These are phyloP conservation scores for Grifola frondosa DNA, from an alignment of 1,284 basidiomycete species.

Conservation along the genomic window DNA sequence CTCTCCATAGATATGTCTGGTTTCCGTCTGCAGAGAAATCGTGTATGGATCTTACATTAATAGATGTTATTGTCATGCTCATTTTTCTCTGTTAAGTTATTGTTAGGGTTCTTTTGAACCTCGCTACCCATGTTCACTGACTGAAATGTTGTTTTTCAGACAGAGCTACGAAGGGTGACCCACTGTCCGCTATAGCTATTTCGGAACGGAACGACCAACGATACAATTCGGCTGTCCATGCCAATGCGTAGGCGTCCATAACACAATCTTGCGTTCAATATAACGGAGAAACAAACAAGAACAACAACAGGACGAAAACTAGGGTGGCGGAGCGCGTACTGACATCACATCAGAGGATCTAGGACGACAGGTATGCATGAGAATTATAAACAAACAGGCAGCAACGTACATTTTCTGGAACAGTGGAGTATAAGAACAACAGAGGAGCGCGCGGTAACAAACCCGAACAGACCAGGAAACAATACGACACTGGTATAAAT, in stretches of 20 bases:
- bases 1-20: too few relatives aligned
- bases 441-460: neutral
- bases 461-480: neutral
- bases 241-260: constrained; percentile 7
- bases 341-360: constrained; percentile 7
- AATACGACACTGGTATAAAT: neutral
- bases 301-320: constrained; percentile 1
- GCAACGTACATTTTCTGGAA: neutral
- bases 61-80: too few relatives aligned
- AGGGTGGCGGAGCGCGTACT: constrained; percentile 7
- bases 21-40: too few relatives aligned
- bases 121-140: too few relatives aligned
- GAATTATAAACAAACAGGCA: neutral
- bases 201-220: constrained; percentile 16
- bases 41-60: too few relatives aligned
- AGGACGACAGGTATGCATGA: constrained; percentile 2
- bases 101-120: too few relatives aligned
- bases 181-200: too few relatives aligned
- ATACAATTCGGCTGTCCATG: constrained; percentile 17
- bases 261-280: neutral
- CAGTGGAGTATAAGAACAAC: neutral
- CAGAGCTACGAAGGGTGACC: too few relatives aligned
- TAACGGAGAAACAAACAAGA: neutral
- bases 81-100: too few relatives aligned
- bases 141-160: too few relatives aligned